A percentile compares a stretch with the other conserved stretches of the same genome.
Conservation (phyloP, 2,329 filamentous ascomycete species). For the Escovopsis sp. region DNA sequence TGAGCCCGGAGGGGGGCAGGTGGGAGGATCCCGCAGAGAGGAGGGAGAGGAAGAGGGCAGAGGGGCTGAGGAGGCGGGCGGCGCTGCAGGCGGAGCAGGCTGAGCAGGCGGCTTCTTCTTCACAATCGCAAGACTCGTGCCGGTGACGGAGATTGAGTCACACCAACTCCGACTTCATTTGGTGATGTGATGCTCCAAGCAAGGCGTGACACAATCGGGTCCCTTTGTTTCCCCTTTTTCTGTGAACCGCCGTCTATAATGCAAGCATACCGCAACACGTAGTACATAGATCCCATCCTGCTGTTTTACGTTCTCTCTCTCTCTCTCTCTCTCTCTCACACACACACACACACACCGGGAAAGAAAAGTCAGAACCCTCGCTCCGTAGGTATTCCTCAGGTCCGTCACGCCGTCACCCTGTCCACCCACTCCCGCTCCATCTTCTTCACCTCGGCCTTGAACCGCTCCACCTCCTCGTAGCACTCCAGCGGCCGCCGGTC, state of each 20-base stretch:
- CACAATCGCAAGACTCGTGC: too few species aligned
- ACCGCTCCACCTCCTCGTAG: conserved; percentile 82
- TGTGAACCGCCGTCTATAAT: too few species aligned
- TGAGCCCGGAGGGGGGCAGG: conserved; percentile 22
- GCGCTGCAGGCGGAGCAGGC: conserved; percentile 18
- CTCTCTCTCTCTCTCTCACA: not conserved
- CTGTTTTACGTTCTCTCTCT: too few species aligned
- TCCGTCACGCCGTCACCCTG: conserved; percentile 45
- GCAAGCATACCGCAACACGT: too few species aligned
- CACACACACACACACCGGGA: not conserved
- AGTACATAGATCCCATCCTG: too few species aligned
- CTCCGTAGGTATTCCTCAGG: not conserved
- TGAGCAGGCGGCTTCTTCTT: not conserved
- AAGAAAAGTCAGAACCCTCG: not conserved
- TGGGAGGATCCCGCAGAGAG: conserved; percentile 42
- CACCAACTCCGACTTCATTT: too few species aligned
- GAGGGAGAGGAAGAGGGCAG: conserved; percentile 40
- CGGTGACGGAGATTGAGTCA: too few species aligned
- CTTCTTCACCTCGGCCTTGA: conserved; percentile 77
- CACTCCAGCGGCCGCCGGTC: conserved; percentile 84
- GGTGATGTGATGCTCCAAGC: too few species aligned
- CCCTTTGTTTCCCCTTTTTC: too few species aligned
- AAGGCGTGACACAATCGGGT: too few species aligned
- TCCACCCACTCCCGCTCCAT: conserved; percentile 82
- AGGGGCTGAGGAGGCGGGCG: conserved; percentile 40